Evolutionary conservation across 1,284 basidiomycete genomes (phyloP), one percentile per base, ranked within the genome.

Genomic region (Apiotrichum gamsii): DNA sequence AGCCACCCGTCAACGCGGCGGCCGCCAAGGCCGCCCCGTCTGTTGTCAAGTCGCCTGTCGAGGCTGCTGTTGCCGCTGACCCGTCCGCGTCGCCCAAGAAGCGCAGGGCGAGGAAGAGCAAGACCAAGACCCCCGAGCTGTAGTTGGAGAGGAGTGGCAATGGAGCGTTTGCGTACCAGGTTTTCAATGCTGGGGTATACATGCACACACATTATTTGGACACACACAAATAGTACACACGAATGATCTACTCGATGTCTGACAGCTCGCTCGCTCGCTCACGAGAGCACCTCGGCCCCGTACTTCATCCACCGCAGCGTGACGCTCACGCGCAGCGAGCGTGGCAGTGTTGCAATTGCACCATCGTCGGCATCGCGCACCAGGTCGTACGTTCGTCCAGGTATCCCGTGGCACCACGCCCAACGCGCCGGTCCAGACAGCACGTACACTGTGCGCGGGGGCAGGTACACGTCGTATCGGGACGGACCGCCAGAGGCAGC

Each of bases 341-440:
- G 47, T 15, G 66, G 50, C 0, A 70, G 42, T 14, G 62, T 65
- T 19, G 49, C 41, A 3, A 21, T 36, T 9, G 18, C 29, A 8
- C 43, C n/a, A n/a, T n/a, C n/a, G n/a, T n/a, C 56, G 8, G 40
- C 44, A 16, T 52, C 48, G 3, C 43, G 40, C 5, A 72, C 67
- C 1, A 57, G 5, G 52, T 71, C 71, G 16, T 56, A 47, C 15
- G 28, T 25, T 18, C 64, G 28, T 0, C 44, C 56, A 15, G 57
- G 54, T 16, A 77, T 77, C 8, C 75, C 75, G 51, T 77, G 76
- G 18, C 52, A 54, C 74, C 74, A 77, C 1, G 64, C 58, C 70
- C 73, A 76, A 21, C 76, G 49, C 18, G 74, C 69, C 38, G 67
- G 61, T 0, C 69, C 69, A 0, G 58, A 62, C 35, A 77, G 36